Base-by-base conservation (phyloP, 1,139 yeast genomes). In the Taphrina pruni region DNA sequence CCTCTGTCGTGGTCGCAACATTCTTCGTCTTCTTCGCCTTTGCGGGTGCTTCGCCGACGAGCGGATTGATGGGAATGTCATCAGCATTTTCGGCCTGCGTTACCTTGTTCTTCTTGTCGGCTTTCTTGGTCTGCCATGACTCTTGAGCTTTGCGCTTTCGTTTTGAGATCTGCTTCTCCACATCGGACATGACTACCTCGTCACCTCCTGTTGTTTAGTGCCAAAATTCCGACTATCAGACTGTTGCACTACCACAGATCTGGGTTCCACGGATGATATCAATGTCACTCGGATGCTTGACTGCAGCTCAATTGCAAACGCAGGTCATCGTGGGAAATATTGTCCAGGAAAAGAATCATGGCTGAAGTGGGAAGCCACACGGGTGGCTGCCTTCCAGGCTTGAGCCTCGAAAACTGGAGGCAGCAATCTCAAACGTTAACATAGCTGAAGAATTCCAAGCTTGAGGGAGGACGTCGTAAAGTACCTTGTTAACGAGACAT, bases 61-160 rank as follows among this genome's bases (percentile, higher is more conserved):
- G 66, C 20, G 71, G 69, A 21, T 70, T 68, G 51, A 70, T 69
- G 12, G 65, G 66, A 2, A 54, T 14, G 32, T 72, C 71, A 64
- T 50, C 68, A 11, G 35, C 60, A 2, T 14, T 20, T 6, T 26
- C 56, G 6, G 62, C 41, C 52, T 56, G 73, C 35, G 73, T 76
- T 36, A 72, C 74, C 65, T 74, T 75, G 32, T 73, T 72, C 65
- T 76, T 54, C 56, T 56, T 56, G 21, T 65, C 60, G 17, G 55
- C 66, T 17, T 82, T 82, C 73, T 82, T 82, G 74, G 84, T 83
- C 69, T 82, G 79, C 73, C 87, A 83, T 79, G 89, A 90, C 77
- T 88, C 87, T 69, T 87, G 84, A 6, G 96, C 94, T 78, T 90
- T 90, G 71, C 83, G 82, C 78, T 90, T 90, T 76, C 90, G 90